Evolutionary conservation across 257 asterid genomes (phyloP), one percentile per base, ranked within the genome.

Genomic region (Primulina eburnea): DNA sequence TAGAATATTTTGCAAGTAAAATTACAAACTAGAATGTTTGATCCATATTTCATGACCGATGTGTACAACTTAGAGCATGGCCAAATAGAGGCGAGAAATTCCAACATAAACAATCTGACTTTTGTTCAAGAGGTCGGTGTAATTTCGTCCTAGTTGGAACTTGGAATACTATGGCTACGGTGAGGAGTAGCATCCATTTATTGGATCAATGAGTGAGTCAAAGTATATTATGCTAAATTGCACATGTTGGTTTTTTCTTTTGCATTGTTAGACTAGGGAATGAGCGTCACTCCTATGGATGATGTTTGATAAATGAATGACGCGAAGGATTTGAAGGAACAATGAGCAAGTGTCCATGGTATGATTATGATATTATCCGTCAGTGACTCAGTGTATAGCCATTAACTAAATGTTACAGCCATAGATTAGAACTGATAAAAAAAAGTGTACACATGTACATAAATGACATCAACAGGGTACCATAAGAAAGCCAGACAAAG

Each of bases 401-500:
- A 12, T 43, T 12, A 64, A 65, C 76, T 65, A 73, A 71, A 69
- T 55, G 47, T 67, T 72, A 74, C 21, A 17, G 65, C 57, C 35
- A 77, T 47, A 53, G 66, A 64, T 74, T 77, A 78, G 34, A 77
- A 74, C 58, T 53, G 37, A 63, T 53, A 59, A 56, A 71, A 20
- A 29, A 4, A 10, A 28, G 26, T 35, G 65, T 66, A 67, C 73
- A 66, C 38, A 69, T 71, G 76, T 72, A 71, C 77, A 73, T 75
- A 80, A 78, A 73, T 21, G 37, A 69, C 76, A 75, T 65, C 72
- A 76, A 79, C 56, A 67, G 56, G 60, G 77, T 60, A 81, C 74
- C 73, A 73, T 67, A 86, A 80, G 74, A 76, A 80, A 81, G 81
- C 68, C 73, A 82, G 83, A 80, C 86, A 78, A 85, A 88, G 84